A percentile compares a stretch with the other conserved stretches of the same genome.
Evolutionary conservation across 441 rosid genomes (phyloP).

Genomic region (Gossypium davidsonii): DNA sequence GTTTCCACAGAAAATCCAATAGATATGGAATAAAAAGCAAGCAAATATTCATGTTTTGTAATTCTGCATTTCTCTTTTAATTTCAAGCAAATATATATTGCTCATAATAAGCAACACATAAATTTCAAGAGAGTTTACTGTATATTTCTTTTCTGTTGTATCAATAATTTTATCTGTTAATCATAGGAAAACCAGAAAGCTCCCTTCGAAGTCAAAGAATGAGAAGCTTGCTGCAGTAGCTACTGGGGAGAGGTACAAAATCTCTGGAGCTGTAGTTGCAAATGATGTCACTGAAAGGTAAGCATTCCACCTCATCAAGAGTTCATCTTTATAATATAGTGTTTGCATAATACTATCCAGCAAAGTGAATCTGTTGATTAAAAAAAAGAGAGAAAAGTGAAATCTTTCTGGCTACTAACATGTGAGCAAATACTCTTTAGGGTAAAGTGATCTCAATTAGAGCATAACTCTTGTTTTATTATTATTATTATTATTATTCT

Average conservation of each 20-base stretch:
- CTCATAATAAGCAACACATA: conserved; percentile 5
- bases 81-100: conserved; percentile 3
- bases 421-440: not conserved
- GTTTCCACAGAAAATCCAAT: not conserved
- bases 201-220: conserved; percentile 19
- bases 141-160: not conserved
- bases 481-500: not conserved
- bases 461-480: not conserved
- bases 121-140: not conserved
- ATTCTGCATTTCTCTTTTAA: not conserved
- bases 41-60: not conserved
- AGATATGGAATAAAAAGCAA: not conserved
- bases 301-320: not conserved
- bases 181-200: conserved; percentile 37
- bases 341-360: not conserved
- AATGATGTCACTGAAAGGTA: conserved; percentile 42
- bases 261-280: conserved; percentile 12
- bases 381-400: not conserved
- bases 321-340: not conserved
- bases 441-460: not conserved
- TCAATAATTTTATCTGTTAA: conserved; percentile 10
- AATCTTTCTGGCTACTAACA: not conserved
- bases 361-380: not conserved
- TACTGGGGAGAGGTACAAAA: conserved; percentile 15
- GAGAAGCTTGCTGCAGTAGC: conserved; percentile 20